A percentile compares a stretch with the other conserved stretches of the same genome.
phyloP scores from a whole-genome alignment of 371 early-diverging fungal genomes.

The Apophysomyces elegans region DNA sequence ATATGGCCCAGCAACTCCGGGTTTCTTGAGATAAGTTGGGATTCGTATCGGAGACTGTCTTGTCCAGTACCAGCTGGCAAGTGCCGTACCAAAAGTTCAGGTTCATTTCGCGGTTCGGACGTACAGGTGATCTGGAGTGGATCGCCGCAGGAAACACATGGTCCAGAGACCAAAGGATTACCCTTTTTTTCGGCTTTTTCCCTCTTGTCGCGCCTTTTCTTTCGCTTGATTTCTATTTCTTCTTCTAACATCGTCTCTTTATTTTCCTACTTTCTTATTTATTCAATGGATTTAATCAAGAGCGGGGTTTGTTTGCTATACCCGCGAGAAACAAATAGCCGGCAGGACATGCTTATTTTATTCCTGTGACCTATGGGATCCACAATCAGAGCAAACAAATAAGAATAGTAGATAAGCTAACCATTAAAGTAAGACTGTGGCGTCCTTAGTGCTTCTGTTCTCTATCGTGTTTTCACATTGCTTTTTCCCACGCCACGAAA shows the following conservation, averaged over 20 bases:
- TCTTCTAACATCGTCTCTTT: neutral
- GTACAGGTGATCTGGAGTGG: neutral
- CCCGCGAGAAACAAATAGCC: neutral
- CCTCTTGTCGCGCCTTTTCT: neutral
- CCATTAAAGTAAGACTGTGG: too few species aligned
- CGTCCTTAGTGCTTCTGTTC: too few species aligned
- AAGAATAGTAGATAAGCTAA: too few species aligned
- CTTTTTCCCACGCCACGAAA: too few species aligned
- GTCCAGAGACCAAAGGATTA: neutral
- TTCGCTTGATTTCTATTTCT: neutral
- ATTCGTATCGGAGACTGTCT: neutral
- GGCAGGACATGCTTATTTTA: neutral
- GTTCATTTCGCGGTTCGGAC: neutral
- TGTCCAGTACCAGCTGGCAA: neutral
- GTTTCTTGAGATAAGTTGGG: neutral
- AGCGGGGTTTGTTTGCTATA: neutral
- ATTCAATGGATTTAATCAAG: neutral
- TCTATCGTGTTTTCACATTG: too few species aligned
- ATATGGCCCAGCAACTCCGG: neutral
- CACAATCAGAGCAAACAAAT: neutral
- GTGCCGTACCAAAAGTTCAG: neutral
- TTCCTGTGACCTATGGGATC: neutral
- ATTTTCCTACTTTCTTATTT: neutral
- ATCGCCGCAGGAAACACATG: neutral
- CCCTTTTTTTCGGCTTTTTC: neutral